Evolutionary conservation across 169 alveolate species (phyloP).

Genomic region (Cryptosporidium andersoni): DNA sequence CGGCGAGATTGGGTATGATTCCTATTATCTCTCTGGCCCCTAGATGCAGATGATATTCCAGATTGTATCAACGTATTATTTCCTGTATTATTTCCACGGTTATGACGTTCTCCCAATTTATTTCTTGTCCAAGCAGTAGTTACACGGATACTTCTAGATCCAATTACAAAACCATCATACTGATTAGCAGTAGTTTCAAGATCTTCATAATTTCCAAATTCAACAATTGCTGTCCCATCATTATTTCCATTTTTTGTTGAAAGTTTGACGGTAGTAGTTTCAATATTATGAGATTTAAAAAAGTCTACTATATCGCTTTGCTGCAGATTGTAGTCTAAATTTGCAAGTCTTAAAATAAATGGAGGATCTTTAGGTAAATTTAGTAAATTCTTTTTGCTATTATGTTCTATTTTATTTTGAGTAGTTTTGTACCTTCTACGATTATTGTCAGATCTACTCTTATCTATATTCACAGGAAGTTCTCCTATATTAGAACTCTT

Average conservation of each 20-base stretch:
- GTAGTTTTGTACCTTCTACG: neutral
- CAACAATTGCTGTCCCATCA: slow-evolving; percentile 55
- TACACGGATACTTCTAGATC: slow-evolving; percentile 62
- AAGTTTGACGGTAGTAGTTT: slow-evolving; percentile 30
- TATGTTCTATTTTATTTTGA: neutral
- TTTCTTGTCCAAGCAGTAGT: neutral
- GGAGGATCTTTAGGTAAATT: slow-evolving; percentile 66
- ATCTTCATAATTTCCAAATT: slow-evolving; percentile 52
- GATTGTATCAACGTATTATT: neutral
- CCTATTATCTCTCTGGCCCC: slow-evolving; percentile 2
- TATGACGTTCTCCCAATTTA: slow-evolving; percentile 11
- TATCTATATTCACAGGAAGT: neutral
- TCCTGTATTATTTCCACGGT: neutral
- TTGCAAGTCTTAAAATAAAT: slow-evolving; percentile 34
- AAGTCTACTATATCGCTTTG: slow-evolving; percentile 32
- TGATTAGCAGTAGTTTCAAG: slow-evolving; percentile 13
- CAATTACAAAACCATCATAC: slow-evolving; percentile 45
- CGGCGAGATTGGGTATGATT: slow-evolving; percentile 13
- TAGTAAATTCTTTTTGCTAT: neutral
- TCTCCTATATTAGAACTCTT: neutral
- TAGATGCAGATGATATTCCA: neutral
- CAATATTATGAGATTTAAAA: slow-evolving; percentile 27
- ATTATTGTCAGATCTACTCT: neutral
- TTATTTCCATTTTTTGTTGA: slow-evolving; percentile 59
- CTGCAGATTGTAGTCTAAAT: slow-evolving; percentile 51